Conservation (phyloP, 2,329 filamentous ascomycete species). For the Penicillium sp. region DNA sequence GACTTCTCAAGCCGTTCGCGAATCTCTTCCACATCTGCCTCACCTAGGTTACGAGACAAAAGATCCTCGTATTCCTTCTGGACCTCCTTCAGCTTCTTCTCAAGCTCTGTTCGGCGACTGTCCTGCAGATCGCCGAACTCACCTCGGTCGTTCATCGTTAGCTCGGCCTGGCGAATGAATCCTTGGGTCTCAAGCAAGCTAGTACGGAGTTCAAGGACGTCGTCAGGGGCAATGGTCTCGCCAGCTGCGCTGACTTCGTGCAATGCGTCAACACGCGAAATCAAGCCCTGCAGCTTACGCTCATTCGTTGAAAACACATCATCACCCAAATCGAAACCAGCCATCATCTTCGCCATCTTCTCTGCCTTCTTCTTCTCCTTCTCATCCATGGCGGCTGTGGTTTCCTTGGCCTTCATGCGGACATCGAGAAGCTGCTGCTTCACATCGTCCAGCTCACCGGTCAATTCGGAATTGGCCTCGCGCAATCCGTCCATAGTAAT, state of each 20-base stretch:
- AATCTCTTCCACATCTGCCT: constrained; percentile 80
- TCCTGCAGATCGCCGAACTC: constrained; percentile 68
- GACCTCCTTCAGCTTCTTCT: constrained; percentile 72
- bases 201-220: constrained; percentile 75
- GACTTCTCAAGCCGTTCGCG: constrained; percentile 78
- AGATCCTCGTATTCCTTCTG: constrained; percentile 85
- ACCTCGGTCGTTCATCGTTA: constrained; percentile 74
- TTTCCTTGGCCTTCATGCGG: constrained; percentile 95
- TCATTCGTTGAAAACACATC: constrained; percentile 96
- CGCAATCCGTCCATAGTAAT: constrained; percentile 98
- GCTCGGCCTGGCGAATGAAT: constrained; percentile 88
- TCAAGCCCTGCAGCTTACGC: constrained; percentile 77
- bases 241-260: constrained; percentile 76
- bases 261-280: constrained; percentile 79
- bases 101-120: constrained; percentile 71
- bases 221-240: constrained; percentile 79
- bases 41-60: constrained; percentile 76
- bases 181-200: constrained; percentile 88
- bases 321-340: constrained; percentile 89
- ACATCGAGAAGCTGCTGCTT: constrained; percentile 96
- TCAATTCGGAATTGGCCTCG: constrained; percentile 93
- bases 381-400: constrained; percentile 84
- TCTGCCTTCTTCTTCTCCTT: constrained; percentile 99
- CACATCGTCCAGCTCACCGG: constrained; percentile 86
- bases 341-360: constrained; percentile 99